Evolutionary conservation across 495 filamentous ascomycete species (phyloP).

Genomic region (Aspergillus egyptiacus): DNA sequence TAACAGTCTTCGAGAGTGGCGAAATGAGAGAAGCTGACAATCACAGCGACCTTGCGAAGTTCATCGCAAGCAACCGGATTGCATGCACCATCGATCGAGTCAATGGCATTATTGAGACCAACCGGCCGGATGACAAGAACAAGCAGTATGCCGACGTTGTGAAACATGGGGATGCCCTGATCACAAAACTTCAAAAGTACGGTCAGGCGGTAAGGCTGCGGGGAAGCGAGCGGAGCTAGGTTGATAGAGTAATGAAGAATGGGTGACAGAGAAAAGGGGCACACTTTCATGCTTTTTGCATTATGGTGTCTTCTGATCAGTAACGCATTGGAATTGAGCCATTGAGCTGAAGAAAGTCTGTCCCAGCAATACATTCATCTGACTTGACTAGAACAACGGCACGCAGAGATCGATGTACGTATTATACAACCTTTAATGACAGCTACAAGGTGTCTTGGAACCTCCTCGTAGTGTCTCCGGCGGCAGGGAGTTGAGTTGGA

Average conservation of each 20-base stretch:
- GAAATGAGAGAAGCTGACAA: slow-evolving; percentile 13
- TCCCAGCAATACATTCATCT: slow-evolving; percentile 12
- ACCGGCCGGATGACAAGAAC: slow-evolving; percentile 96
- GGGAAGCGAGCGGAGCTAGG: slow-evolving; percentile 77
- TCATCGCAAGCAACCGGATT: slow-evolving; percentile 90
- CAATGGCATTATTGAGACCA: slow-evolving; percentile 95
- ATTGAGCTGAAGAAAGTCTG: slow-evolving; percentile 4
- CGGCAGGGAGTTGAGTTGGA: no score
- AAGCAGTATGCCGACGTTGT: slow-evolving; percentile 97
- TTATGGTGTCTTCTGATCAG: background rate
- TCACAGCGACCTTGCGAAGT: slow-evolving; percentile 82
- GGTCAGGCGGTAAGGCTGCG: slow-evolving; percentile 91
- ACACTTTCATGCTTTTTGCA: background rate
- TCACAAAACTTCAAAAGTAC: slow-evolving; percentile 99
- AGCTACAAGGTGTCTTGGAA: slow-evolving; percentile 16
- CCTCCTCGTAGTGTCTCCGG: no score
- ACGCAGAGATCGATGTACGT: slow-evolving; percentile 22
- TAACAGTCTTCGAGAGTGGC: background rate
- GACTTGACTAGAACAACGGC: slow-evolving; percentile 18
- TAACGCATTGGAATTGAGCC: slow-evolving; percentile 2
- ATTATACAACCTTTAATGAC: slow-evolving; percentile 23
- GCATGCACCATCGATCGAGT: slow-evolving; percentile 97
- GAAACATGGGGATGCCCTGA: slow-evolving; percentile 91
- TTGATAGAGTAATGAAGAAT: slow-evolving; percentile 7
- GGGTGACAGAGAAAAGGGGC: background rate